Conservation (phyloP, 192 early-diverging fungal species). For the Anaeromyces robustus region DNA sequence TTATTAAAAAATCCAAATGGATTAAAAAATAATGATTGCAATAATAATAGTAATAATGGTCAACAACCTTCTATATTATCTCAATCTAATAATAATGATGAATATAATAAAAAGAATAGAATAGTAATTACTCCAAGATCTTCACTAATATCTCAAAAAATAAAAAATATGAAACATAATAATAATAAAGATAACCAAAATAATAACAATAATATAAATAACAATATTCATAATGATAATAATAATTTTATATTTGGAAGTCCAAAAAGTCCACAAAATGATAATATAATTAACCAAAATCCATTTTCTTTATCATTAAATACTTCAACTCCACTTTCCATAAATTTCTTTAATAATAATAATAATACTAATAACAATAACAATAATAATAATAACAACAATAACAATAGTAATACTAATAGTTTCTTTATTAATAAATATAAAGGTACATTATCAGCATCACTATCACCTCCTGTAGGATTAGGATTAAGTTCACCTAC, state of each 20-base stretch:
- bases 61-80: background rate
- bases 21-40: too few relatives aligned
- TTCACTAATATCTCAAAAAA: background rate
- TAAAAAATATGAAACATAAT: background rate
- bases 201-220: background rate
- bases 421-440: too few relatives aligned
- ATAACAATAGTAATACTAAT: too few relatives aligned
- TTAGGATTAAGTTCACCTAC: background rate
- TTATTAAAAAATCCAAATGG: too few relatives aligned
- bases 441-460: background rate
- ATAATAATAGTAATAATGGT: too few relatives aligned
- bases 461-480: background rate
- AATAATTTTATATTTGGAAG: background rate
- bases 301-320: background rate
- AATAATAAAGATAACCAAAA: background rate
- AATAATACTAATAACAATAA: background rate
- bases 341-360: background rate
- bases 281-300: background rate
- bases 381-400: background rate
- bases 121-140: background rate
- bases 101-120: background rate
- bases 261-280: background rate
- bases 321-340: background rate
- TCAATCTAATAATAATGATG: background rate
- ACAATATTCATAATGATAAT: too few relatives aligned